A percentile compares a stretch with the other conserved stretches of the same genome.
phyloP scores from a whole-genome alignment of 768 basidiomycete species.

The Naematelia encephala region DNA sequence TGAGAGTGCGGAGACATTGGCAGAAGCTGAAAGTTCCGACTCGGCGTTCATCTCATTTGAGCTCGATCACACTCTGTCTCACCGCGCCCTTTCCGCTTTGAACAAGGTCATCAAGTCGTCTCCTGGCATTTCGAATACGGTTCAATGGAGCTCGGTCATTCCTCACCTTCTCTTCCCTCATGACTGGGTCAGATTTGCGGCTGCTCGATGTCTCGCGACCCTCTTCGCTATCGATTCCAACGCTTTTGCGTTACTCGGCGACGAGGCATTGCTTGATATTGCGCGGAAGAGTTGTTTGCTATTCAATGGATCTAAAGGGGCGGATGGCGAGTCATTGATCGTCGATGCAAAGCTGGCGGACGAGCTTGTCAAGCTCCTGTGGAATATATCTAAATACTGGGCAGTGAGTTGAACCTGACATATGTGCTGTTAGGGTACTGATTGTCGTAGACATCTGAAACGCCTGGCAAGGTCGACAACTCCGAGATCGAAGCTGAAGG shows the following conservation, averaged over 20 bases:
- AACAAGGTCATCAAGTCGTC: conserved; percentile 56
- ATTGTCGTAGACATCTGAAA: conserved; percentile 52
- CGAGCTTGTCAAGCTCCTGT: conserved; percentile 88
- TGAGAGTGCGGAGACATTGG: conserved; percentile 49
- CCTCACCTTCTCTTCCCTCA: conserved; percentile 80
- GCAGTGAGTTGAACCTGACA: conserved; percentile 30
- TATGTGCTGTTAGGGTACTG: background rate
- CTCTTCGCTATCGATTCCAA: conserved; percentile 54
- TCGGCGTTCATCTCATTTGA: conserved; percentile 23
- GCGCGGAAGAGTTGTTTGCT: conserved; percentile 72
- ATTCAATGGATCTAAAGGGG: conserved; percentile 75
- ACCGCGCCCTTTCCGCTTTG: conserved; percentile 69
- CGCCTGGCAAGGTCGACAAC: conserved; percentile 28
- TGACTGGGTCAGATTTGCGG: conserved; percentile 83
- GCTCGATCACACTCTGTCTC: conserved; percentile 74
- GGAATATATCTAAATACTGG: conserved; percentile 84
- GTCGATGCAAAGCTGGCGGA: conserved; percentile 43
- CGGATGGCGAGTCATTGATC: conserved; percentile 62
- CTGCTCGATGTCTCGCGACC: conserved; percentile 67
- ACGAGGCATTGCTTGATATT: conserved; percentile 58
- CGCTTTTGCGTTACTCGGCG: conserved; percentile 11
- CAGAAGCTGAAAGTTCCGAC: conserved; percentile 55
- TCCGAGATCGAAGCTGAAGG: conserved; percentile 15
- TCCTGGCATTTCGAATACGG: background rate
- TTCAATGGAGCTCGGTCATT: conserved; percentile 62